phyloP scores from a whole-genome alignment of 306 rosid species.

The Neltuma alba region DNA sequence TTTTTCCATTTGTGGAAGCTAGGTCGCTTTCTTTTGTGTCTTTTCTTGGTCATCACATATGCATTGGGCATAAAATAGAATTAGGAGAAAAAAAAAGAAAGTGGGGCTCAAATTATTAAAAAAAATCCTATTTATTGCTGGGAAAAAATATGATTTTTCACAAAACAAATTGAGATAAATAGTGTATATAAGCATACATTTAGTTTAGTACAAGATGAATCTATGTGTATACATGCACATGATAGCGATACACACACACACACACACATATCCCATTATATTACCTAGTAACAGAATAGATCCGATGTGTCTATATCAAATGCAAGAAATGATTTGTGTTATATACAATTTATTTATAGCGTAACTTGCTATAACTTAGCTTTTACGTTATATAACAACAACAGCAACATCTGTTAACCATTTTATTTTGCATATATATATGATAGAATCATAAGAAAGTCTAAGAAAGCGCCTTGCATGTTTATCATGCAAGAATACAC shows the following conservation, averaged over 20 bases:
- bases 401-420: not conserved
- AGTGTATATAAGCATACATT: too few species aligned
- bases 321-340: not conserved
- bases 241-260: too few species aligned
- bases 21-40: not conserved
- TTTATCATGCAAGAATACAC: not conserved
- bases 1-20: not conserved
- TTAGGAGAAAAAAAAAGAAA: not conserved
- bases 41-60: not conserved
- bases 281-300: too few species aligned
- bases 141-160: too few species aligned
- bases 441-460: not conserved
- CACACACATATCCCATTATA: too few species aligned
- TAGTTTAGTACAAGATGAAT: too few species aligned
- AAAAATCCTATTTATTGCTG: too few species aligned
- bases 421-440: not conserved
- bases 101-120: too few species aligned
- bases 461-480: not conserved
- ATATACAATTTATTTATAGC: not conserved
- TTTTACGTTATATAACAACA: not conserved
- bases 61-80: not conserved
- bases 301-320: not conserved
- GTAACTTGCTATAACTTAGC: not conserved
- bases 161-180: too few species aligned
- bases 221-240: too few species aligned